These are phyloP conservation scores for Vigna angularis DNA, from an alignment of 306 rosid genomes.

Conservation along the genomic window DNA sequence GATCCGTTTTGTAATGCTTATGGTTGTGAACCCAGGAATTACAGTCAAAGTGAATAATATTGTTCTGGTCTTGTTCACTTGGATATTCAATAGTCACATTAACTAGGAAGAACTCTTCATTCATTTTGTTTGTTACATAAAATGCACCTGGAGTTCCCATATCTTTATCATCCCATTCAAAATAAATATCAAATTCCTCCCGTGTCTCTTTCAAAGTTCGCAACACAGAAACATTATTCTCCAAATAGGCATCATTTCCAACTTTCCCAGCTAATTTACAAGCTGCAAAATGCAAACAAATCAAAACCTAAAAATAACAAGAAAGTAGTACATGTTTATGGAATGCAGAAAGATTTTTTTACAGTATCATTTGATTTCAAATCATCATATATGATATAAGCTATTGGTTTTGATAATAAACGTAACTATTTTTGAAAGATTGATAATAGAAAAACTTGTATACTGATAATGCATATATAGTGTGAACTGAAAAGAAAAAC, in stretches of 20 bases:
- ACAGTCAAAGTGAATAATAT: constrained; percentile 63
- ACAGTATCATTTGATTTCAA: too few relatives aligned
- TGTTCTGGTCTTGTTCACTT: constrained; percentile 28
- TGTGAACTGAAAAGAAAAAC: too few relatives aligned
- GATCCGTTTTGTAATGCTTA: constrained; percentile 41
- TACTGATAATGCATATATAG: too few relatives aligned
- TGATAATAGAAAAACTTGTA: too few relatives aligned
- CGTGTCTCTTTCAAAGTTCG: constrained; percentile 50
- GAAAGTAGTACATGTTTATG: too few relatives aligned
- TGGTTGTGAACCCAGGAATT: constrained; percentile 69
- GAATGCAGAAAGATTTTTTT: too few relatives aligned
- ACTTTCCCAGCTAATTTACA: constrained; percentile 50
- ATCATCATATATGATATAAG: too few relatives aligned
- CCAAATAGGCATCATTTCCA: constrained; percentile 57
- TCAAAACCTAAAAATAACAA: too few relatives aligned
- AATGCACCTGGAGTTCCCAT: constrained; percentile 70
- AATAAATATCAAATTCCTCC: constrained; percentile 50
- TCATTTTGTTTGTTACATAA: constrained; percentile 16
- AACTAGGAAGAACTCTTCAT: constrained; percentile 63
- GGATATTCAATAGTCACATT: constrained; percentile 56
- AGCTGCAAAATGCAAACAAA: constrained; percentile 24
- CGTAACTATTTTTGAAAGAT: too few relatives aligned
- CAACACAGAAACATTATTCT: constrained; percentile 50
- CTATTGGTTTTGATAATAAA: too few relatives aligned
- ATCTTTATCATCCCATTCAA: constrained; percentile 52